Percentiles rank a stretch among this genome's conserved stretches.
Evolutionary conservation across 306 rosid species (phyloP).

Genomic region (Neltuma alba): DNA sequence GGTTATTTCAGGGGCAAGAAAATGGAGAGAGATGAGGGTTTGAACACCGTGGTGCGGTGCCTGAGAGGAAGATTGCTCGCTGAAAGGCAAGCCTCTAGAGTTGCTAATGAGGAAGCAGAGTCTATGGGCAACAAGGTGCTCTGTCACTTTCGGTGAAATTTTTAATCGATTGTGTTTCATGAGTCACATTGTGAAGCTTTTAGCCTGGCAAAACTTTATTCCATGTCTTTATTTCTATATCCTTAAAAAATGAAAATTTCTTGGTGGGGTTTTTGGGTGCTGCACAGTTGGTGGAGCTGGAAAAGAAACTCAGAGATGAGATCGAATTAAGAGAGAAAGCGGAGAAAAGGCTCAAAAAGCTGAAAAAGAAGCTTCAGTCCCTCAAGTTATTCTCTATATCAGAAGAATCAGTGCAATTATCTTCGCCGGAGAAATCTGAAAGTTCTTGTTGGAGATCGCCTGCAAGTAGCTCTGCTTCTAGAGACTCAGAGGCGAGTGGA

Average conservation of each 20-base stretch:
- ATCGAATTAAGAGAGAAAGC: slow-evolving; percentile 63
- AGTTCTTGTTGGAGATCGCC: slow-evolving; percentile 50
- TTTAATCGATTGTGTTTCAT: slow-evolving; percentile 27
- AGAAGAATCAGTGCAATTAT: slow-evolving; percentile 47
- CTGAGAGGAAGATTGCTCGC: slow-evolving; percentile 89
- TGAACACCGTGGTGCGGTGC: slow-evolving; percentile 69
- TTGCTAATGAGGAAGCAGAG: slow-evolving; percentile 68
- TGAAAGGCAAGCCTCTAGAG: slow-evolving; percentile 85
- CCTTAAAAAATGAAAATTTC: neutral
- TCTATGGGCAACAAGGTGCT: slow-evolving; percentile 64
- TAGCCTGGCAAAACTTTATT: slow-evolving; percentile 28
- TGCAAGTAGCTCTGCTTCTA: slow-evolving; percentile 41
- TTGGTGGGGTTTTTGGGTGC: neutral
- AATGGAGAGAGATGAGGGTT: slow-evolving; percentile 56
- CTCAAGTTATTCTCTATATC: slow-evolving; percentile 41
- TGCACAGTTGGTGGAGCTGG: slow-evolving; percentile 66
- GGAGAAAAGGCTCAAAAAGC: slow-evolving; percentile 63
- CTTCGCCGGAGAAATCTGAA: slow-evolving; percentile 54
- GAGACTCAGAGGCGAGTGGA: slow-evolving; percentile 46
- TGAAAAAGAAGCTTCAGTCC: slow-evolving; percentile 66
- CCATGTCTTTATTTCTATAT: slow-evolving; percentile 3
- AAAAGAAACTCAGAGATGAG: slow-evolving; percentile 63
- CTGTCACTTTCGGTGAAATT: neutral
- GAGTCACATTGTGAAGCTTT: neutral
- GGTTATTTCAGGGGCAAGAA: slow-evolving; percentile 49